Percentiles rank a stretch among this genome's conserved stretches.
These are phyloP conservation scores for Phytopythium helicoides DNA, from an alignment of 352 stramenopile species.

Conservation along the genomic window DNA sequence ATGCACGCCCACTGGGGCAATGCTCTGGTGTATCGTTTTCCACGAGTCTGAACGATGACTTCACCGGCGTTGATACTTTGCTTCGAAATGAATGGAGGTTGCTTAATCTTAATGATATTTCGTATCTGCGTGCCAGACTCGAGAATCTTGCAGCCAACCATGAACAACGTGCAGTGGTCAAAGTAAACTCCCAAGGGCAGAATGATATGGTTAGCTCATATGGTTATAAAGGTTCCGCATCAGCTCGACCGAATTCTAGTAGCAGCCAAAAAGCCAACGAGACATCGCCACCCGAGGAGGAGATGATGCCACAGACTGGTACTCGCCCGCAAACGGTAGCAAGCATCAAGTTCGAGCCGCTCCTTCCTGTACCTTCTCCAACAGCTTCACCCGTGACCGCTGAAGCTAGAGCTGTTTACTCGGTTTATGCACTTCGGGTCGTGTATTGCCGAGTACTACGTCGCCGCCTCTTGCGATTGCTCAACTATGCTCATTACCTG, in stretches of 20 bases:
- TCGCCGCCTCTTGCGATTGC: slow-evolving; percentile 33
- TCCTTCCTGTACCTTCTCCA: too few relatives aligned
- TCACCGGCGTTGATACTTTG: slow-evolving; percentile 27
- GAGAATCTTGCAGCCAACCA: slow-evolving; percentile 31
- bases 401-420: slow-evolving; percentile 12
- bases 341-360: too few relatives aligned
- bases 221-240: too few relatives aligned
- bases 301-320: too few relatives aligned
- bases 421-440: slow-evolving; percentile 39
- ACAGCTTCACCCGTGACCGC: too few relatives aligned
- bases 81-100: slow-evolving; percentile 40
- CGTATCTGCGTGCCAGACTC: slow-evolving; percentile 34
- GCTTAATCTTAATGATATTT: slow-evolving; percentile 25
- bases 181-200: slow-evolving; percentile 6
- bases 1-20: too few relatives aligned
- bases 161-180: slow-evolving; percentile 32
- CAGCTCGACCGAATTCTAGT: too few relatives aligned
- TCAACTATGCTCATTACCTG: slow-evolving; percentile 56
- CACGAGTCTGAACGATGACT: too few relatives aligned
- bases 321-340: too few relatives aligned
- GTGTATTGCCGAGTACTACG: slow-evolving; percentile 36
- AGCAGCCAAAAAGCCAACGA: too few relatives aligned
- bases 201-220: neutral
- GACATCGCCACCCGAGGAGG: too few relatives aligned
- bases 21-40: too few relatives aligned